Conservation (phyloP, 2,329 filamentous ascomycete genomes). For the Phyllosticta citriasiana region DNA sequence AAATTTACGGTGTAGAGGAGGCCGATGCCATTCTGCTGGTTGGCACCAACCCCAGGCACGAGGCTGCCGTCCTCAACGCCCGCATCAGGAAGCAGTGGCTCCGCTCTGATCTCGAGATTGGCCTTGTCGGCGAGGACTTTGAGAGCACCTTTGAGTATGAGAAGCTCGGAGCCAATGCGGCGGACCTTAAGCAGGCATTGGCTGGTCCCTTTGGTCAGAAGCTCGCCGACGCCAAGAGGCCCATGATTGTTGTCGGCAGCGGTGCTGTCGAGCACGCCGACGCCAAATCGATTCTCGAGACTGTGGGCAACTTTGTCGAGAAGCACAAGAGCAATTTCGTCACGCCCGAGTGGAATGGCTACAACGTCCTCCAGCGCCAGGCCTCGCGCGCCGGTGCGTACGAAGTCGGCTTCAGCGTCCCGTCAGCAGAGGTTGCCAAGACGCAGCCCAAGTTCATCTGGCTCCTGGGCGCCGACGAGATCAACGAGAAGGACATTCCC, state of each 20-base stretch:
- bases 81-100: conserved; percentile 98
- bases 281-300: conserved; percentile 87
- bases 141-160: conserved; percentile 94
- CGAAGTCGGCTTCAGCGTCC: conserved; percentile 88
- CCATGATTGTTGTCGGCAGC: conserved; percentile 94
- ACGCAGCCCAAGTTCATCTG: conserved; percentile 91
- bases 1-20: conserved; percentile 86
- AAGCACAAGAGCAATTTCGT: conserved; percentile 85
- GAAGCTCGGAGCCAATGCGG: conserved; percentile 71
- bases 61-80: conserved; percentile 90
- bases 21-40: conserved; percentile 86
- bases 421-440: conserved; percentile 69
- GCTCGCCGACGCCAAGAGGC: conserved; percentile 73
- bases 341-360: conserved; percentile 90
- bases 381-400: conserved; percentile 89
- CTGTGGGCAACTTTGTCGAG: conserved; percentile 80
- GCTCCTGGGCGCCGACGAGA: conserved; percentile 92
- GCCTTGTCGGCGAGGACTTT: conserved; percentile 80
- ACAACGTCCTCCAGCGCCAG: conserved; percentile 89
- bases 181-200: conserved; percentile 74
- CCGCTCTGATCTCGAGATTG: conserved; percentile 86
- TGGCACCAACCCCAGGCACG: conserved; percentile 89
- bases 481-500: conserved; percentile 74
- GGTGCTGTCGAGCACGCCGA: conserved; percentile 84
- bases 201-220: conserved; percentile 87